Base-by-base conservation (phyloP, 2,329 filamentous ascomycete genomes). In the Cytospora piceicola region DNA sequence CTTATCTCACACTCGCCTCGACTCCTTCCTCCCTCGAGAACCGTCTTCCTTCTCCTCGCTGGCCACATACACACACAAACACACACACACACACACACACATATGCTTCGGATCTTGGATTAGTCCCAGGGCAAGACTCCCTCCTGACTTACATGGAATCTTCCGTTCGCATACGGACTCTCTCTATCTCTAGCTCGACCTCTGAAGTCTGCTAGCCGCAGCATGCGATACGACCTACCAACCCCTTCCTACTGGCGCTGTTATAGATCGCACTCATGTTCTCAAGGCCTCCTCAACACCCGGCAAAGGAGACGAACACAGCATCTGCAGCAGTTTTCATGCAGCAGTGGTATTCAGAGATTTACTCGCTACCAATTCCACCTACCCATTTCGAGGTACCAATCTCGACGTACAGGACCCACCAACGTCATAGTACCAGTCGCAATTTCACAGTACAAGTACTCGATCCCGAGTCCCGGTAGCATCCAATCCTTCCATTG, bases 251-350 rank as follows among this genome's bases (percentile, higher is more conserved):
- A 55, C 14, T 42, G 52, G 36, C 61, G 20, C 42, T 46, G 51
- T 29, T 57, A 30, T 58, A 60, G 54, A 49, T 51, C 57, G 56
- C 49, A 64, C 42, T 57, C 61, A 67, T 67, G 65, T 67, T 30
- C 54, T 55, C 57, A 36, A 54, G 46, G n/a, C n/a, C 34, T 12
- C 14, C 42, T 20, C 34, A 52, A 14, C 14, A 49, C 15, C 34
- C 64, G 58, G 51, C 53, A 34, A n/a, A 57, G 61, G 52, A 64
- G 57, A 60, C 58, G 61, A 60, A 49, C 36, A 34, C 53, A 15
- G 27, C 34, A 57, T n/a, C 42, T 54, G 61, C 61, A 55, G 57
- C 52, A 57, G 20, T 30, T 30, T 58, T 51, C 36, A 30, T 57
- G 65, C 61, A 63, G 46, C 36, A 34, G 39, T 36, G 52, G 57